These are phyloP conservation scores for Sporothrix pseudoabietina DNA, from an alignment of 2,329 filamentous ascomycete species.

Conservation along the genomic window DNA sequence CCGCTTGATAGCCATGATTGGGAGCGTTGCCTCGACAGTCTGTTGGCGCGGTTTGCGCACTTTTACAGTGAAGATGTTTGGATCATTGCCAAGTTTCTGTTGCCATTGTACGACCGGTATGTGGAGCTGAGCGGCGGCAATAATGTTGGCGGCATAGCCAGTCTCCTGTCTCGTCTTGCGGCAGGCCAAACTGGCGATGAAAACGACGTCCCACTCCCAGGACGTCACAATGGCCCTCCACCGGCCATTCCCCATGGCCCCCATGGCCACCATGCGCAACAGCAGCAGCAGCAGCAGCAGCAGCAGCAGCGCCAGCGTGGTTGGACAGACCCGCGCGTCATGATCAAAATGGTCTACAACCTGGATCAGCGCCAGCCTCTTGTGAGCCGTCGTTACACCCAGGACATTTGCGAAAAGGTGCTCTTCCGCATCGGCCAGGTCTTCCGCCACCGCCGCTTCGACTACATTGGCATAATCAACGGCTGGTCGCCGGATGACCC, in stretches of 20 bases:
- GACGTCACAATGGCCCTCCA: background rate
- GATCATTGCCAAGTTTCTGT: constrained; percentile 68
- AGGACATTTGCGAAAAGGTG: constrained; percentile 48
- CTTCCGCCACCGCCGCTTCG: constrained; percentile 79
- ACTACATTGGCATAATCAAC: constrained; percentile 78
- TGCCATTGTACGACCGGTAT: constrained; percentile 60
- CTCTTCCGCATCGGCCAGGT: constrained; percentile 77
- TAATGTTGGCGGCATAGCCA: constrained; percentile 37
- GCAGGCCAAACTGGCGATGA: constrained; percentile 28
- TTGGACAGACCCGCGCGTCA: constrained; percentile 44
- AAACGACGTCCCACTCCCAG: background rate
- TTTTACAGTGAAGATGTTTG: constrained; percentile 72
- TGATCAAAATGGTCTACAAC: constrained; percentile 48
- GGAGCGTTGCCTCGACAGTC: constrained; percentile 63
- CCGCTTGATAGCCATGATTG: constrained; percentile 53
- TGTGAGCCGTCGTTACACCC: constrained; percentile 42
- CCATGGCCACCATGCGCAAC: background rate
- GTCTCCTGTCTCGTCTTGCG: constrained; percentile 33
- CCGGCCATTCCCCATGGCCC: background rate
- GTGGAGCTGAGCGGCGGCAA: constrained; percentile 54
- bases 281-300: constrained; percentile 37
- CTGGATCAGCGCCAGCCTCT: constrained; percentile 49
- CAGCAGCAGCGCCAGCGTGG: constrained; percentile 38
- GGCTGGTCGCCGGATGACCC: constrained; percentile 69
- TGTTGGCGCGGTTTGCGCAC: constrained; percentile 65